Percentiles rank a stretch among this genome's conserved stretches.
Conservation (phyloP, 2,329 filamentous ascomycete genomes). For the Pseudocercospora cruenta region DNA sequence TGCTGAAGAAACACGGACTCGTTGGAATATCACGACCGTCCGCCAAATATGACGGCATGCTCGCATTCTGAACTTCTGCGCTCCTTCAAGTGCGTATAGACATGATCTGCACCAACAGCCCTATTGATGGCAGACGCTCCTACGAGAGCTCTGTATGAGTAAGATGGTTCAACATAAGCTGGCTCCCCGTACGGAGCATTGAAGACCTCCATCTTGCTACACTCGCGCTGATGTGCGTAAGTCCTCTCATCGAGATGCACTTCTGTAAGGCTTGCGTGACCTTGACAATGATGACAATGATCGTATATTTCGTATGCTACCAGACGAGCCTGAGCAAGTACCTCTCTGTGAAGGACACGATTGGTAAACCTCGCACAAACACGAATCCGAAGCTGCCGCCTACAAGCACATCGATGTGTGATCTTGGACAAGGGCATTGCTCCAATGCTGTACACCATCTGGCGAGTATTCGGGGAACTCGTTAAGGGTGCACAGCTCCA, state of each 20-base stretch:
- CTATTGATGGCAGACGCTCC: too few species aligned
- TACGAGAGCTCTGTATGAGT: background rate
- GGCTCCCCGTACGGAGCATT: too few species aligned
- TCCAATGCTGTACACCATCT: too few species aligned
- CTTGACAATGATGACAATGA: background rate
- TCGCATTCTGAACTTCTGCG: background rate
- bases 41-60: background rate
- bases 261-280: too few species aligned
- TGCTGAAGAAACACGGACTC: background rate
- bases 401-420: background rate
- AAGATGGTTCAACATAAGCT: background rate
- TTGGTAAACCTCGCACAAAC: background rate
- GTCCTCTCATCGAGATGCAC: too few species aligned
- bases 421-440: background rate
- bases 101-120: too few species aligned
- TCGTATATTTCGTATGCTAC: background rate
- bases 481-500: too few species aligned
- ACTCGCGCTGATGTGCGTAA: too few species aligned
- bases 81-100: background rate
- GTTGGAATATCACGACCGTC: background rate
- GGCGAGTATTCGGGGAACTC: too few species aligned
- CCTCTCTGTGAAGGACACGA: background rate
- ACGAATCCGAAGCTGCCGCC: constrained; percentile 1
- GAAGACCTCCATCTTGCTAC: background rate
- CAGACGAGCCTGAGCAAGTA: background rate